Percentiles rank a stretch among this genome's conserved stretches.
phyloP scores from a whole-genome alignment of 768 basidiomycete genomes.

The Calocera cornea region DNA sequence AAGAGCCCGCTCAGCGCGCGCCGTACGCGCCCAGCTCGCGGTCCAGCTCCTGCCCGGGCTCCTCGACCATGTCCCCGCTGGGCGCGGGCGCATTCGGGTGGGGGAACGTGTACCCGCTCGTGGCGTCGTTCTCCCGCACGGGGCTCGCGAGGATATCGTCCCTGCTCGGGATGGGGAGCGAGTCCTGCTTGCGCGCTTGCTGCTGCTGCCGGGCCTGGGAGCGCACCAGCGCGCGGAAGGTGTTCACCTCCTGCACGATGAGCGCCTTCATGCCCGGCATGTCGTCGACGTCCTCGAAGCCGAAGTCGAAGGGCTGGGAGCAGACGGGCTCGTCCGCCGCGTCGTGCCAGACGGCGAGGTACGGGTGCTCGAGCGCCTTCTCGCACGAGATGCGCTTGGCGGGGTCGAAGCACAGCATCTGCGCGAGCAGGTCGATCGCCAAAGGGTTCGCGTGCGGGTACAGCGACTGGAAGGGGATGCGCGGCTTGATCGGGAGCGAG shows the following conservation, averaged over 20 bases:
- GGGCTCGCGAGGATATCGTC: conserved; percentile 74
- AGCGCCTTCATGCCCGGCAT: conserved; percentile 95
- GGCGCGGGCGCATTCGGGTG: background rate
- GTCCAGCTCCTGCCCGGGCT: background rate
- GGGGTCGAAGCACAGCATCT: conserved; percentile 92
- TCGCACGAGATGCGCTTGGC: conserved; percentile 93
- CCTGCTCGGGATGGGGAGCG: conserved; percentile 67
- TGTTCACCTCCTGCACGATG: conserved; percentile 83
- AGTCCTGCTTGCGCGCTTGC: conserved; percentile 65
- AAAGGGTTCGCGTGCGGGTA: conserved; percentile 91
- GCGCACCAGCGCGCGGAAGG: conserved; percentile 82
- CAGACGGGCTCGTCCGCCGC: conserved; percentile 87
- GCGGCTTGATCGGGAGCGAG: conserved; percentile 90
- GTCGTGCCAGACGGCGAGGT: conserved; percentile 94
- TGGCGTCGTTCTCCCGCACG: conserved; percentile 57
- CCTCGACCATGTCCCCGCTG: background rate
- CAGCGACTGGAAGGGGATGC: conserved; percentile 78
- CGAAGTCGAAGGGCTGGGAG: conserved; percentile 75
- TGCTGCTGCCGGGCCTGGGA: conserved; percentile 60
- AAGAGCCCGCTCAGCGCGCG: background rate
- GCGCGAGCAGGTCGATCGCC: conserved; percentile 81
- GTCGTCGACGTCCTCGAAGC: conserved; percentile 90
- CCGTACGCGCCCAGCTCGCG: background rate
- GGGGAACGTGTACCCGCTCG: conserved; percentile 45
- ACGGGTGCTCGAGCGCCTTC: conserved; percentile 88